phyloP scores from a whole-genome alignment of 495 filamentous ascomycete genomes.

The Trichocladium antarcticum region DNA sequence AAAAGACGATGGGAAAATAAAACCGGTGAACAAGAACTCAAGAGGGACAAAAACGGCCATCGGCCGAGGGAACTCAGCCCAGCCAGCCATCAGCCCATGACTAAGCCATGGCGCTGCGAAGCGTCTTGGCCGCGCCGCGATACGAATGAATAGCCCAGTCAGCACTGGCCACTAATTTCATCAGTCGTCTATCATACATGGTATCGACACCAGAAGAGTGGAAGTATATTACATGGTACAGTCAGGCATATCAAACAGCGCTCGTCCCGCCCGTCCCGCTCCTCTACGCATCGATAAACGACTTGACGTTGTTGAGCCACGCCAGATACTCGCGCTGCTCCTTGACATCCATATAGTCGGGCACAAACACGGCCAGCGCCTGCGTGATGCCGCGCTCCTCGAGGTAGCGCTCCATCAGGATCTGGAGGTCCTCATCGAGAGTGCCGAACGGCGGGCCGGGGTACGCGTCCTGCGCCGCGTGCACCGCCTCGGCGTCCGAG shows the following conservation, averaged over 20 bases:
- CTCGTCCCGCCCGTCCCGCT: neutral
- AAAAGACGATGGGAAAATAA: too few species aligned
- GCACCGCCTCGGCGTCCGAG: conserved; percentile 34
- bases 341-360: conserved; percentile 96
- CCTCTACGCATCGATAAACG: conserved; percentile 58
- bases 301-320: conserved; percentile 81
- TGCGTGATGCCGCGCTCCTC: conserved; percentile 90
- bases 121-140: neutral
- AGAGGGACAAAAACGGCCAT: too few species aligned
- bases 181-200: neutral
- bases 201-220: neutral
- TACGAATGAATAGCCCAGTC: neutral
- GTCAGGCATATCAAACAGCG: conserved; percentile 7
- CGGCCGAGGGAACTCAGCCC: too few species aligned
- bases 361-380: conserved; percentile 76
- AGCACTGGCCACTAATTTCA: neutral
- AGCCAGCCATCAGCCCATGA: conserved; percentile 11
- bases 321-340: conserved; percentile 94
- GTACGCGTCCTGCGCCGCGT: conserved; percentile 60
- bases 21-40: too few species aligned
- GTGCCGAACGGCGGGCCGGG: conserved; percentile 86
- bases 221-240: conserved; percentile 8
- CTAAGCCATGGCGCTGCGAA: neutral
- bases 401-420: conserved; percentile 82
- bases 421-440: conserved; percentile 90